Evolutionary conservation across 2,329 filamentous ascomycete species (phyloP).

Genomic region (Hymenoscyphus occultus): DNA sequence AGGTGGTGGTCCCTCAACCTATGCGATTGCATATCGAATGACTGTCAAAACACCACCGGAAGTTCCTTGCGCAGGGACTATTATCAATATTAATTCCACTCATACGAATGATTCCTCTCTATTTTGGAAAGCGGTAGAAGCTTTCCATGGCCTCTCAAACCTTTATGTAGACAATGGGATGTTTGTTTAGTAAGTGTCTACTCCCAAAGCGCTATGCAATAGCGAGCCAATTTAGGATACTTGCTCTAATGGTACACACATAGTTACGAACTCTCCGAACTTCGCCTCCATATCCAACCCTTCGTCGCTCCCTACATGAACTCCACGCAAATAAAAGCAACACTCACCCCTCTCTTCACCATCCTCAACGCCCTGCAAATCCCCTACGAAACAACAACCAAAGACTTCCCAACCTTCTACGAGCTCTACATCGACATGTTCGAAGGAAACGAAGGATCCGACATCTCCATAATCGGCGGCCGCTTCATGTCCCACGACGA

Average conservation of each 20-base stretch:
- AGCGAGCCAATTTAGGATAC: neutral
- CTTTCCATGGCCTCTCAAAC: conserved; percentile 45
- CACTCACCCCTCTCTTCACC: conserved; percentile 13
- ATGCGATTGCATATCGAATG: conserved; percentile 54
- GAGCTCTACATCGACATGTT: conserved; percentile 16
- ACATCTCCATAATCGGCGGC: conserved; percentile 13
- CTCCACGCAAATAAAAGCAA: conserved; percentile 4
- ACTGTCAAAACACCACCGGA: conserved; percentile 51
- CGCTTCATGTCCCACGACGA: conserved; percentile 14
- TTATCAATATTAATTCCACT: conserved; percentile 41
- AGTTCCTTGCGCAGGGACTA: conserved; percentile 42
- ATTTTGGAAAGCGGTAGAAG: conserved; percentile 49
- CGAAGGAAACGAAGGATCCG: conserved; percentile 12
- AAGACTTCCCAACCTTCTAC: conserved; percentile 11
- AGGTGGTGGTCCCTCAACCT: conserved; percentile 59
- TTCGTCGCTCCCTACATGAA: conserved; percentile 16
- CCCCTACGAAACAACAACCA: conserved; percentile 8
- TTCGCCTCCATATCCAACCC: conserved; percentile 13
- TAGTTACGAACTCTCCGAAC: conserved; percentile 8
- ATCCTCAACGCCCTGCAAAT: conserved; percentile 9
- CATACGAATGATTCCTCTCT: conserved; percentile 37
- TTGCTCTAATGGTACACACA: neutral
- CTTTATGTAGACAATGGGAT: conserved; percentile 47
- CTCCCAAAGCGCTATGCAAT: neutral
- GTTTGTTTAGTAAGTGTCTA: conserved; percentile 12